These are phyloP conservation scores for Botrytis deweyae DNA, from an alignment of 2,329 filamentous ascomycete genomes.

Conservation along the genomic window DNA sequence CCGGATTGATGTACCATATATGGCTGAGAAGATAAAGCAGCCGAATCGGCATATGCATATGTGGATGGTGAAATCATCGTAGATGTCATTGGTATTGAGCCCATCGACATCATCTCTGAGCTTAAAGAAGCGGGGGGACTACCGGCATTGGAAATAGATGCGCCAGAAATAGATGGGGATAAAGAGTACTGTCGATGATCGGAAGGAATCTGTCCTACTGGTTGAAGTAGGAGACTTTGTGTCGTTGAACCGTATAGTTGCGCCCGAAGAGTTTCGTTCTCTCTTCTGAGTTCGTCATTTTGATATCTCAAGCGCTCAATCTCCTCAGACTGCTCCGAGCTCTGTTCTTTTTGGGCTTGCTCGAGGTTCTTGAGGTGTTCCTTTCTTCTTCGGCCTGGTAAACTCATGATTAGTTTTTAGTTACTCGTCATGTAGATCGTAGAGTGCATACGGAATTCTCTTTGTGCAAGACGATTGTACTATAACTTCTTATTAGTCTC, in stretches of 20 bases:
- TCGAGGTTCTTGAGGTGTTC: conserved; percentile 47
- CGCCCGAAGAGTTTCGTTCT: conserved; percentile 43
- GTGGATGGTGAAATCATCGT: conserved; percentile 37
- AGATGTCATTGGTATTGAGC: conserved; percentile 38
- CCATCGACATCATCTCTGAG: conserved; percentile 39
- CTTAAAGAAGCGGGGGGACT: conserved; percentile 37
- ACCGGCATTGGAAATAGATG: conserved; percentile 37
- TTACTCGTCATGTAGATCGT: neutral
- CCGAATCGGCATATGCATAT: conserved; percentile 37
- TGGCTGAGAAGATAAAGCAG: conserved; percentile 38
- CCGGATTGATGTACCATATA: conserved; percentile 41
- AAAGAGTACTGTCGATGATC: conserved; percentile 38
- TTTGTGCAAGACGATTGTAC: conserved; percentile 46
- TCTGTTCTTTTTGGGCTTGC: conserved; percentile 44
- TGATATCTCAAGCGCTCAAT: conserved; percentile 44
- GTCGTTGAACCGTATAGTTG: conserved; percentile 41
- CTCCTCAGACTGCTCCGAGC: conserved; percentile 43
- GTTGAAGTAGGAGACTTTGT: conserved; percentile 31
- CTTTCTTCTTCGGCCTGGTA: conserved; percentile 45
- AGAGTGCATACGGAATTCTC: conserved; percentile 45
- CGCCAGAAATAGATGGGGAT: conserved; percentile 39
- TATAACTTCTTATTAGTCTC: conserved; percentile 23
- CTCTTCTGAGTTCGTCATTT: conserved; percentile 43
- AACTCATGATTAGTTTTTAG: conserved; percentile 25
- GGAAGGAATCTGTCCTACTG: conserved; percentile 25